phyloP scores from a whole-genome alignment of 805 yeast species.

The Ogataea parapolymorpha region DNA sequence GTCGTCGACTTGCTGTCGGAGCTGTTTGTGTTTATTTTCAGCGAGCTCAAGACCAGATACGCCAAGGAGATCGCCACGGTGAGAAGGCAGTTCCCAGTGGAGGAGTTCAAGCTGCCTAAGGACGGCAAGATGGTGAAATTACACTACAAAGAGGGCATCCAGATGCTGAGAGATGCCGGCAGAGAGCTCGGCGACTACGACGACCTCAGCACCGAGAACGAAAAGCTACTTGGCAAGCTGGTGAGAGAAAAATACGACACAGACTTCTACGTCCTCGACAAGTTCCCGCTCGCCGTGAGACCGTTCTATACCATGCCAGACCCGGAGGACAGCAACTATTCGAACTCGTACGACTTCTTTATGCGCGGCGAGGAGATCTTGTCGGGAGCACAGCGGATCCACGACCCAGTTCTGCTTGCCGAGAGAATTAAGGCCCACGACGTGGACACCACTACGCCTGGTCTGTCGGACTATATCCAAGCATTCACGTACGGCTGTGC shows the following conservation, averaged over 20 bases:
- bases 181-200: slow-evolving; percentile 83
- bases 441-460: slow-evolving; percentile 75
- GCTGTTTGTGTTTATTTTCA: slow-evolving; percentile 83
- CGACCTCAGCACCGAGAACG: slow-evolving; percentile 91
- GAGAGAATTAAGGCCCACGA: slow-evolving; percentile 83
- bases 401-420: slow-evolving; percentile 79
- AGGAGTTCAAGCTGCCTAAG: slow-evolving; percentile 91
- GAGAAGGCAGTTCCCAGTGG: slow-evolving; percentile 94
- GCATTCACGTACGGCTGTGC: slow-evolving; percentile 95
- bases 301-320: slow-evolving; percentile 99
- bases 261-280: slow-evolving; percentile 96
- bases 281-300: slow-evolving; percentile 94
- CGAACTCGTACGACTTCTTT: slow-evolving; percentile 98
- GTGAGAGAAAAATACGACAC: slow-evolving; percentile 94
- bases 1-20: slow-evolving; percentile 55
- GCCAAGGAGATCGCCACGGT: slow-evolving; percentile 83
- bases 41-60: slow-evolving; percentile 75
- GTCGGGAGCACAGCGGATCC: slow-evolving; percentile 99
- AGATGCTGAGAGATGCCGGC: slow-evolving; percentile 82
- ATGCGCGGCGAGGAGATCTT: slow-evolving; percentile 99
- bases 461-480: slow-evolving; percentile 85
- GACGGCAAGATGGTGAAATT: slow-evolving; percentile 91
- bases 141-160: slow-evolving; percentile 87
- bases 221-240: slow-evolving; percentile 85
- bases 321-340: slow-evolving; percentile 83